phyloP scores from a whole-genome alignment of 1,284 basidiomycete genomes.

The Calocybe gambosa region DNA sequence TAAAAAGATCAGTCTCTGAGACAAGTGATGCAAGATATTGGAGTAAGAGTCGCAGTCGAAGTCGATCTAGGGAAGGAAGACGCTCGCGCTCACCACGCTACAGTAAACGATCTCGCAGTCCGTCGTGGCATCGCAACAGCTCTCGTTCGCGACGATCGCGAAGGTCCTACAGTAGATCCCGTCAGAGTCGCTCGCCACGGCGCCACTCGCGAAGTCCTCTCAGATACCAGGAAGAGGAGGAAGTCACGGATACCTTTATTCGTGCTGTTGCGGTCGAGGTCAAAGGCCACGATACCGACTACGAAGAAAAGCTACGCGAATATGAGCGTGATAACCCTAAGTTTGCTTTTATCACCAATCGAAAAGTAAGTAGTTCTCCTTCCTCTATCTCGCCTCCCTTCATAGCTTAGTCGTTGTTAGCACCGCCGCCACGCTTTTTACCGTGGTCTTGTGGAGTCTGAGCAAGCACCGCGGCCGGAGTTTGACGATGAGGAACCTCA shows the following conservation, averaged over 20 bases:
- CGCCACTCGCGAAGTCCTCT: slow-evolving; percentile 33
- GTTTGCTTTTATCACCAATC: slow-evolving; percentile 69
- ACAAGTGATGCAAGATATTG: slow-evolving; percentile 12
- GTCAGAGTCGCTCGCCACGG: slow-evolving; percentile 37
- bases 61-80: slow-evolving; percentile 40
- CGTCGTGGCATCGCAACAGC: slow-evolving; percentile 39
- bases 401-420: slow-evolving; percentile 33
- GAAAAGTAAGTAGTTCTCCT: slow-evolving; percentile 33
- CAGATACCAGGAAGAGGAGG: slow-evolving; percentile 45
- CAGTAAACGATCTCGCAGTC: slow-evolving; percentile 36
- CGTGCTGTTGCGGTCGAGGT: slow-evolving; percentile 82
- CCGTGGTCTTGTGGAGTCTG: slow-evolving; percentile 64
- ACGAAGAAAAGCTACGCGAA: slow-evolving; percentile 71
- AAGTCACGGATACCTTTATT: slow-evolving; percentile 79
- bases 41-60: slow-evolving; percentile 30
- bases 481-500: slow-evolving; percentile 80
- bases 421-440: slow-evolving; percentile 80
- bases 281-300: slow-evolving; percentile 72
- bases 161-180: slow-evolving; percentile 30
- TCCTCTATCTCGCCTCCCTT: background rate
- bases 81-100: slow-evolving; percentile 44
- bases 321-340: slow-evolving; percentile 77
- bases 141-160: slow-evolving; percentile 41
- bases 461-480: slow-evolving; percentile 52
- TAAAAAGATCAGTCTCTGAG: slow-evolving; percentile 13